Conservation (phyloP, 192 early-diverging fungal genomes). For the Glomus cerebriforme region DNA sequence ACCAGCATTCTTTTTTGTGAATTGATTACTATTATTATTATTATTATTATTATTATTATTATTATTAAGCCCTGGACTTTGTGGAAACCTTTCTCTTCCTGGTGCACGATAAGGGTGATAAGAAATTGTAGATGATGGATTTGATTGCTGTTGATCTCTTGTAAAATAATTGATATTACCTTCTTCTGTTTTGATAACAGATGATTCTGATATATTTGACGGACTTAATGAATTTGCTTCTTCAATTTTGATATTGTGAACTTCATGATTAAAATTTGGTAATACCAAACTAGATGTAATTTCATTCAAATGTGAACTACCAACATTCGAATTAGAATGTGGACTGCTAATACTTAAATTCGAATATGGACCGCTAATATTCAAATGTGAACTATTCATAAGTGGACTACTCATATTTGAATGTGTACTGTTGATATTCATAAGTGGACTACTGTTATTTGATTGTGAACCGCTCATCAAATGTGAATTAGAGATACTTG, state of each 20-base stretch:
- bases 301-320: not conserved
- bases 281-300: not conserved
- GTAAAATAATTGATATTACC: not conserved
- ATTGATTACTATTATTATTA: not conserved
- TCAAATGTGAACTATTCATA: no score
- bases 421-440: no score
- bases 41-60: not conserved
- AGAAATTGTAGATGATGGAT: not conserved
- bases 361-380: no score
- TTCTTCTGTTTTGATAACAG: not conserved
- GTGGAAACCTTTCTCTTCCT: not conserved
- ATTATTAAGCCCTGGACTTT: not conserved
- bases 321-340: not conserved
- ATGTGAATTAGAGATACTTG: no score
- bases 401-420: no score
- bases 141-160: not conserved
- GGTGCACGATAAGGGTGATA: not conserved
- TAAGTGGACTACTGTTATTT: no score
- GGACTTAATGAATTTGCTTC: not conserved
- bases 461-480: no score
- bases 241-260: not conserved
- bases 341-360: no score
- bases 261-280: not conserved
- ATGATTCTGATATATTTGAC: not conserved
- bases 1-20: not conserved